Evolutionary conservation across 2,329 filamentous ascomycete species (phyloP), one percentile per base, ranked within the genome.

Genomic region (Zalaria obscura): DNA sequence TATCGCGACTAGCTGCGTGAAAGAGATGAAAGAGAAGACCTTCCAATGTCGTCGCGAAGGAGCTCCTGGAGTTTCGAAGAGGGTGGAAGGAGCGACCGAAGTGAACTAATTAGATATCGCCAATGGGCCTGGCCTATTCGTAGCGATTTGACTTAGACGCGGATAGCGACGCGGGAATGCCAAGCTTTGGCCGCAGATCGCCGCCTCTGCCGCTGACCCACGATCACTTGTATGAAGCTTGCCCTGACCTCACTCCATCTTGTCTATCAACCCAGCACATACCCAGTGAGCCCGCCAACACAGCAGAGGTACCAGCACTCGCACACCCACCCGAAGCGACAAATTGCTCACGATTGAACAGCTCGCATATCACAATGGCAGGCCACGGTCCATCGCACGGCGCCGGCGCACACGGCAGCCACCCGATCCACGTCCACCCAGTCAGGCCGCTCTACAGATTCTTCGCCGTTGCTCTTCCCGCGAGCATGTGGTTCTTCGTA

Each of bases 401-500:
- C 39, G 47, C 56, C 54, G 49, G 58, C 53, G 56, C 59, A 57
- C 52, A 65, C 49, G 62, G 61, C 49, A 61, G 54, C 46, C 72
- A 74, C 58, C 71, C 70, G 42, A 62, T 74, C 52, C 66, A 71
- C 57, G 63, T 81, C 57, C 77, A 74, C 58, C 74, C 72, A 29
- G 72, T 66, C 38, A 70, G 75, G 47, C 77, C 76, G 36, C 58
- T 94, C 50, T 94, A 96, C 70, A 78, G 85, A 60, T 82, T 89
- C 63, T 75, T 80, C 44, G 89, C 84, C 37, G 95, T 86, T 36
- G 84, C 80, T 47, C 72, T 98, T 48, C 84, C 87, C 52, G 91
- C 91, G 42, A 84, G 83, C 67, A 98, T 96, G 91, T 98, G 91
- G 91, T 96, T 98, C 68, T 98, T 91, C 64, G 88, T 96, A 76